phyloP scores from a whole-genome alignment of 2,329 filamentous ascomycete genomes.

The Penicillium sp. region DNA sequence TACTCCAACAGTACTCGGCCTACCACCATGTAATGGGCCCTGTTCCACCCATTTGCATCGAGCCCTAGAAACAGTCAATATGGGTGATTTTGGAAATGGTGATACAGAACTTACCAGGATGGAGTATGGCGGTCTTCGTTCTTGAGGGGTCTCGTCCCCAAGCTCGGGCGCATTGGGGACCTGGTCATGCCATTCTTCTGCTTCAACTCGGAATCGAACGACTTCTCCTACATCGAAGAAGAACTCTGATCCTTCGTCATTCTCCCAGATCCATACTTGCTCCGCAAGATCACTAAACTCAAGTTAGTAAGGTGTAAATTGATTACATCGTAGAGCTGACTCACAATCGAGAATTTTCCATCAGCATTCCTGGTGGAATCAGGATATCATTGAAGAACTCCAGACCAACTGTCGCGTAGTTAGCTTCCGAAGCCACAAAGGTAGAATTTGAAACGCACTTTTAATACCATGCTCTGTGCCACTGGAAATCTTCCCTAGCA shows the following conservation, averaged over 20 bases:
- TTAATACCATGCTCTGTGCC: slow-evolving; percentile 72
- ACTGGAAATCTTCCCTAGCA: slow-evolving; percentile 79
- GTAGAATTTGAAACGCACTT: slow-evolving; percentile 48
- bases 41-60: slow-evolving; percentile 49
- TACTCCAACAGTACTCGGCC: slow-evolving; percentile 3
- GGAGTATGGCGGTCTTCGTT: slow-evolving; percentile 59
- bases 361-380: slow-evolving; percentile 72
- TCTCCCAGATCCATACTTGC: slow-evolving; percentile 81
- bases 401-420: slow-evolving; percentile 64
- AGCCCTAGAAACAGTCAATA: slow-evolving; percentile 37
- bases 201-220: slow-evolving; percentile 80
- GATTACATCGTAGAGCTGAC: slow-evolving; percentile 30
- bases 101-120: slow-evolving; percentile 39
- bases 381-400: slow-evolving; percentile 96
- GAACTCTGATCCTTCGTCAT: slow-evolving; percentile 68
- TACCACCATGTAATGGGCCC: slow-evolving; percentile 51
- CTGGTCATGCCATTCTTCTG: slow-evolving; percentile 90
- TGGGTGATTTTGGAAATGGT: background rate
- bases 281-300: slow-evolving; percentile 67
- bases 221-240: slow-evolving; percentile 90
- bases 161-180: slow-evolving; percentile 70
- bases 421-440: slow-evolving; percentile 5
- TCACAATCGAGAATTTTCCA: slow-evolving; percentile 75
- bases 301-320: slow-evolving; percentile 21
- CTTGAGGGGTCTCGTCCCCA: slow-evolving; percentile 58